Conservation (phyloP, 192 early-diverging fungal species). For the Linnemannia exigua region DNA sequence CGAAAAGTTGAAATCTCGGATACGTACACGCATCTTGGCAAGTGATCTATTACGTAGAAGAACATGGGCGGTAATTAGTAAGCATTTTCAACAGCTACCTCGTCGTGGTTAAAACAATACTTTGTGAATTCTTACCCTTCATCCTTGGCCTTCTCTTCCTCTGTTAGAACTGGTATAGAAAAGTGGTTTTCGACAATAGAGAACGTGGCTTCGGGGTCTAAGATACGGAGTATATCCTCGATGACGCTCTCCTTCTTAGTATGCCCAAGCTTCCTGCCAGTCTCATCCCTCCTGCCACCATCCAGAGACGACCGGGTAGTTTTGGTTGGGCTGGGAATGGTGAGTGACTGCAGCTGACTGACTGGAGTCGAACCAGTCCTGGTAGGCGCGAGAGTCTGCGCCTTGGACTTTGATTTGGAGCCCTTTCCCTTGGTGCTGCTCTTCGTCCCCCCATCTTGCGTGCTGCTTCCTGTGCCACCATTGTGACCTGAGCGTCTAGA, state of each 20-base stretch:
- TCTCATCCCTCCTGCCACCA: constrained; percentile 11
- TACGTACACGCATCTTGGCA: constrained; percentile 60
- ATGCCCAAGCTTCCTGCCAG: not conserved
- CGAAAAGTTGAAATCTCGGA: constrained; percentile 71
- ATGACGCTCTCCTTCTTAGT: constrained; percentile 10
- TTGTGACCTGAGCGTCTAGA: constrained; percentile 1
- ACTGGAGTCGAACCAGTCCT: not conserved
- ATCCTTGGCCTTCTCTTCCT: constrained; percentile 39
- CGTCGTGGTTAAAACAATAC: not conserved
- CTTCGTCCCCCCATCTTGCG: not conserved
- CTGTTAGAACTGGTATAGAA: constrained; percentile 50
- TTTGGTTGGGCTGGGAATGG: not conserved
- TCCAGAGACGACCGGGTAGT: constrained; percentile 10
- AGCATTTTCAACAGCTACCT: not conserved
- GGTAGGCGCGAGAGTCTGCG: not conserved
- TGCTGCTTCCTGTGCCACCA: not conserved
- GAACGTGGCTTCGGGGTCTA: constrained; percentile 48
- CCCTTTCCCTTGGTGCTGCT: constrained; percentile 1
- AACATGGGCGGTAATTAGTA: not conserved
- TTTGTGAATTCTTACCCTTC: constrained; percentile 27
- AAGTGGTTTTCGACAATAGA: constrained; percentile 65
- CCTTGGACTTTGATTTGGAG: constrained; percentile 14
- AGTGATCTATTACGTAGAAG: constrained; percentile 18
- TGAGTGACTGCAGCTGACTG: not conserved
- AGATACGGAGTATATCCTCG: constrained; percentile 60